Evolutionary conservation across 495 filamentous ascomycete species (phyloP).

Genomic region (Haplographium delicatum): DNA sequence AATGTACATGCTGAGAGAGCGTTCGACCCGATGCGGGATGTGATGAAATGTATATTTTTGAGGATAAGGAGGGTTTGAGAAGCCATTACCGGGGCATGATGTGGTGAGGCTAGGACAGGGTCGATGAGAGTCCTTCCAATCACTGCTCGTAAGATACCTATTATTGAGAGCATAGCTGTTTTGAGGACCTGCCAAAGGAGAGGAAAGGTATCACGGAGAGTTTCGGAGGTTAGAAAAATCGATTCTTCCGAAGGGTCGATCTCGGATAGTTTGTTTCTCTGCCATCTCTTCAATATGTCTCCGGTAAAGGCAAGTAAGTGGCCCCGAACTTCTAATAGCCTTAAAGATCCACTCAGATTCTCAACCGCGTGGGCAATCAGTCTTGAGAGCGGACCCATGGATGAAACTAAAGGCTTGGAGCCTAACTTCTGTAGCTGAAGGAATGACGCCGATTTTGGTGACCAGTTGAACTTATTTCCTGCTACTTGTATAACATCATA

Average conservation of each 20-base stretch:
- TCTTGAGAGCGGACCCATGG: slow-evolving; percentile 72
- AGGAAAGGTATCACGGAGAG: slow-evolving; percentile 62
- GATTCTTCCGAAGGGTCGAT: slow-evolving; percentile 74
- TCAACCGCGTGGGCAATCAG: slow-evolving; percentile 71
- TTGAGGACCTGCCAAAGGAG: slow-evolving; percentile 78
- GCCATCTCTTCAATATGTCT: slow-evolving; percentile 74
- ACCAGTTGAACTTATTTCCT: slow-evolving; percentile 69
- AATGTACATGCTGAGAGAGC: slow-evolving; percentile 75
- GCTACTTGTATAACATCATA: slow-evolving; percentile 60
- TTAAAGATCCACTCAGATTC: slow-evolving; percentile 51
- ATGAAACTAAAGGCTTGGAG: slow-evolving; percentile 65
- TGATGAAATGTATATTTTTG: slow-evolving; percentile 82
- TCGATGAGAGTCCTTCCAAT: slow-evolving; percentile 56
- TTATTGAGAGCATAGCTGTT: slow-evolving; percentile 72
- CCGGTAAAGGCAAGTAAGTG: slow-evolving; percentile 65
- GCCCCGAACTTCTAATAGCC: slow-evolving; percentile 64
- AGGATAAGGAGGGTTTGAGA: slow-evolving; percentile 73
- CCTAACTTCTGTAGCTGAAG: slow-evolving; percentile 50
- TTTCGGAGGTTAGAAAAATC: slow-evolving; percentile 63
- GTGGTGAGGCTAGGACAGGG: slow-evolving; percentile 34
- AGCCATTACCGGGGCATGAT: slow-evolving; percentile 63
- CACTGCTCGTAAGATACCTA: slow-evolving; percentile 68
- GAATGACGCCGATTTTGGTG: slow-evolving; percentile 54
- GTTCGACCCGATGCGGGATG: slow-evolving; percentile 66
- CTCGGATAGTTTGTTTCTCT: slow-evolving; percentile 74